phyloP scores from a whole-genome alignment of 106 monocot genomes.

The Agapanthus africanus region DNA sequence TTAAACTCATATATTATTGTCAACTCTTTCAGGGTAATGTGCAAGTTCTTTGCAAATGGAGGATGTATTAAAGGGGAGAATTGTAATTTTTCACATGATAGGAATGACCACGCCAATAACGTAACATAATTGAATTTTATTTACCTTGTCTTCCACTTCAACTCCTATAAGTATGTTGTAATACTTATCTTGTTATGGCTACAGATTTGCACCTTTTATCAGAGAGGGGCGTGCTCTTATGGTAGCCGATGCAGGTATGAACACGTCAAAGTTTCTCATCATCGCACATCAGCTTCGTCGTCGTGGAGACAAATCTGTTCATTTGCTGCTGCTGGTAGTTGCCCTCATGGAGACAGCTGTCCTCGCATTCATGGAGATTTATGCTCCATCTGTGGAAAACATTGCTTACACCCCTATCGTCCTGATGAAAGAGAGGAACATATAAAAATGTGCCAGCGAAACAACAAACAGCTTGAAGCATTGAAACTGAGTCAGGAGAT shows the following conservation, averaged over 20 bases:
- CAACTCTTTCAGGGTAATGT: constrained; percentile 56
- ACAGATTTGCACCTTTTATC: constrained; percentile 92
- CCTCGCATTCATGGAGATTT: constrained; percentile 81
- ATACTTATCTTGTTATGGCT: constrained; percentile 2
- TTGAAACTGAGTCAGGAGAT: constrained; percentile 77
- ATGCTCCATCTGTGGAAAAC: constrained; percentile 72
- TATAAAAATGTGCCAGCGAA: constrained; percentile 56
- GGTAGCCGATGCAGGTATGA: constrained; percentile 93
- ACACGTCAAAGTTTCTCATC: constrained; percentile 66
- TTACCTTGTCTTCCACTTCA: background rate
- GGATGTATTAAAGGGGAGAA: constrained; percentile 86
- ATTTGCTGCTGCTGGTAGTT: constrained; percentile 89
- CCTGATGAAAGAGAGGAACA: constrained; percentile 93
- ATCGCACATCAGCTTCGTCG: constrained; percentile 25
- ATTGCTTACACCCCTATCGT: constrained; percentile 81
- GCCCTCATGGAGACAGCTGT: constrained; percentile 68
- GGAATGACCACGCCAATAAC: constrained; percentile 84
- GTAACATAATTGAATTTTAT: constrained; percentile 21
- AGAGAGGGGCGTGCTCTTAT: constrained; percentile 84
- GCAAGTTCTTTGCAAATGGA: constrained; percentile 89
- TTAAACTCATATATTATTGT: no score
- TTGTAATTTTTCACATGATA: constrained; percentile 94
- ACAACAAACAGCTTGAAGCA: constrained; percentile 64
- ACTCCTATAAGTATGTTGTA: background rate
- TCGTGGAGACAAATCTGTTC: constrained; percentile 75